Evolutionary conservation across 2,329 filamentous ascomycete genomes (phyloP), one percentile per base, ranked within the genome.

Genomic region (Amylocarpus encephaloides): DNA sequence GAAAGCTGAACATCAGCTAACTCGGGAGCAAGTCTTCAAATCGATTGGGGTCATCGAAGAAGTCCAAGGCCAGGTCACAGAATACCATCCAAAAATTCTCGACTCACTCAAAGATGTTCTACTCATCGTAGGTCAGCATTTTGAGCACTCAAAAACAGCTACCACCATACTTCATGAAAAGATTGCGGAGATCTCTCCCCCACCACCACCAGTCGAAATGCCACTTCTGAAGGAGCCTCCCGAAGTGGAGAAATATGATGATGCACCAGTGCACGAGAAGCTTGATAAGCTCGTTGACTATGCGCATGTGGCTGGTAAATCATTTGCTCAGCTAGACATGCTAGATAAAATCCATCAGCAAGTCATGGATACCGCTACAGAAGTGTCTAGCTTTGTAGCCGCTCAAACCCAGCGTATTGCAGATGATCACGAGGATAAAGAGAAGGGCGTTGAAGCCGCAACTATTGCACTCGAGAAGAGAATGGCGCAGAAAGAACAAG

Each of bases 281-380:
- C 59, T 75, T 4, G 69, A 78, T 54, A 72, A 70, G 56, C 69
- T 86, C 3, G 73, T 89, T 36, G 79, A 78, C 45, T 81, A 87
- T 62, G 81, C 78, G 30, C 75, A 81, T 22, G 76, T 79, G 16
- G 79, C 87, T 0, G 79, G 79, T 46, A 83, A 88, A 63, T 82
- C 86, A 1, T 79, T 88, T 33, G 75, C 78, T 5, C 88, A 91
- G 59, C 78, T 96, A 41, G 85, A 86, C 55, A 87, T 88, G 19
- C 78, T 98, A 5, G 89, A 96, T 59, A 80, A 90, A 66, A 93
- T 97, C 45, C 89, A 96, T 62, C 78, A 86, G 57, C 87, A 95
- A 59, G 89, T 98, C 50, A 81, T 88, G 65, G 78, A 83, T 52
- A 95, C 89, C 1, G 90, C 92, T 1, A 80, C 83, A 16, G 89